Percentiles rank a stretch among this genome's conserved stretches.
phyloP scores from a whole-genome alignment of 306 rosid species.

The Prunus persica region Prunus_persica_NCBIv2 NC_034011.1:20466501-20467000 shows the following conservation, averaged over 20 bases:
- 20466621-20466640: slow-evolving; percentile 9
- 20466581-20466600: slow-evolving; percentile 11
- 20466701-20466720: slow-evolving; percentile 83
- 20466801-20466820: slow-evolving; percentile 81
- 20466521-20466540: slow-evolving; percentile 47
- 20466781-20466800: slow-evolving; percentile 96
- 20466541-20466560: slow-evolving; percentile 29
- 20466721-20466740: slow-evolving; percentile 92
- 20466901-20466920: background rate
- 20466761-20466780: slow-evolving; percentile 96
- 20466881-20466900: too few relatives aligned
- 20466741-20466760: slow-evolving; percentile 92
- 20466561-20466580: slow-evolving; percentile 22
- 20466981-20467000: background rate
- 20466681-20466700: background rate
- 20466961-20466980: background rate
- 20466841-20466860: background rate
- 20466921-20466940: background rate
- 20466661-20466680: slow-evolving; percentile 1
- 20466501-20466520: slow-evolving; percentile 36
- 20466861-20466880: background rate
- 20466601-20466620: background rate
- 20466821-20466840: background rate
- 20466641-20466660: background rate
- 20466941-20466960: background rate